These are phyloP conservation scores for Backusella parvicylindrica DNA, from an alignment of 192 early-diverging fungal genomes.

Conservation along the genomic window DNA sequence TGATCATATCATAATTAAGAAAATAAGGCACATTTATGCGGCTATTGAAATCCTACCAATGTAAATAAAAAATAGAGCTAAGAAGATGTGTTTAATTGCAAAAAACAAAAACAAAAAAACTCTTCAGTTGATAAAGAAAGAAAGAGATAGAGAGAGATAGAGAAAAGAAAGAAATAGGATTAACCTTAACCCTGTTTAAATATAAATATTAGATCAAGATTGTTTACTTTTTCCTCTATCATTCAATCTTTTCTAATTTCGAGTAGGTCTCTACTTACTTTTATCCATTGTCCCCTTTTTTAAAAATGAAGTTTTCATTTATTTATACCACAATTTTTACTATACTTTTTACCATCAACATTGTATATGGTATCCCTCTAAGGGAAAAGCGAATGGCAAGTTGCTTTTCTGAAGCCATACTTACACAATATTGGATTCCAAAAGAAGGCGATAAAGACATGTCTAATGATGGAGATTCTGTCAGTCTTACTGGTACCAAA, in stretches of 20 bases:
- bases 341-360: neutral
- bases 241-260: neutral
- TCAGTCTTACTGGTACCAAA: conserved; percentile 19
- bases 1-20: neutral
- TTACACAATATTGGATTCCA: conserved; percentile 38
- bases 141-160: neutral
- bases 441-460: conserved; percentile 37
- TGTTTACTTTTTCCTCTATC: neutral
- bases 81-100: neutral
- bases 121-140: neutral
- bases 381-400: neutral
- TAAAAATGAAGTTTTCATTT: neutral
- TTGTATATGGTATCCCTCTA: neutral
- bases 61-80: neutral
- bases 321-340: neutral
- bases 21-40: neutral
- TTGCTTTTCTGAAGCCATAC: neutral
- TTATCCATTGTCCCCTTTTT: neutral
- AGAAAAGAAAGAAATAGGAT: neutral
- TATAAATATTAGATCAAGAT: neutral
- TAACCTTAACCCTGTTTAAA: neutral
- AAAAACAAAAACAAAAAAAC: too few species aligned
- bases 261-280: neutral
- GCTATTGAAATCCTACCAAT: neutral
- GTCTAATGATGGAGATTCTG: conserved; percentile 28